phyloP scores from a whole-genome alignment of 2,329 filamentous ascomycete genomes.

The Fusarium pseudocircinatum region DNA sequence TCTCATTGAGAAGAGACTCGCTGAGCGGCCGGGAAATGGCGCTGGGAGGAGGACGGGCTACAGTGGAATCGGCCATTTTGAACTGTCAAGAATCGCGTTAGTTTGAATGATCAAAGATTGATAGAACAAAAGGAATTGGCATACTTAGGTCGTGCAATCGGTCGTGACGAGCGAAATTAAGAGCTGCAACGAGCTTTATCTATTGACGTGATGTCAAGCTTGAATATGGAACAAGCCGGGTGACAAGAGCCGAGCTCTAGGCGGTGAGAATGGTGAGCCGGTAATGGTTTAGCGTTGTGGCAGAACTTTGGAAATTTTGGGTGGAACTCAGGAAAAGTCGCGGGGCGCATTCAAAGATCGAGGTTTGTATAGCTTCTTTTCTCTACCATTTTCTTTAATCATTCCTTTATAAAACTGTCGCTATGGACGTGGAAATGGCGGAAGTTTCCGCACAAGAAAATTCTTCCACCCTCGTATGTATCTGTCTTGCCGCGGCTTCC shows the following conservation, averaged over 20 bases:
- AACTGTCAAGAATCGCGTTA: slow-evolving; percentile 32
- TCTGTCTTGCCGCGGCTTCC: neutral
- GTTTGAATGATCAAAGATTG: slow-evolving; percentile 17
- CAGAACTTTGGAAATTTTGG: slow-evolving; percentile 61
- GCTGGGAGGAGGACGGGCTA: slow-evolving; percentile 62
- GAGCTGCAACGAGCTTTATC: slow-evolving; percentile 46
- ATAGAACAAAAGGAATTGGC: slow-evolving; percentile 31
- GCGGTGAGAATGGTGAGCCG: slow-evolving; percentile 52
- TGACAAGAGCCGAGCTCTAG: slow-evolving; percentile 51
- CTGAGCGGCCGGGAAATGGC: slow-evolving; percentile 86
- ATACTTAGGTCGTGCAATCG: slow-evolving; percentile 37
- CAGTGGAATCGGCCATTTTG: slow-evolving; percentile 65
- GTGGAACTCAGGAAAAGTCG: slow-evolving; percentile 38
- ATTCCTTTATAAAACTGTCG: slow-evolving; percentile 5
- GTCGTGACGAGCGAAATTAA: slow-evolving; percentile 34
- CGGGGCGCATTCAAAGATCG: slow-evolving; percentile 35
- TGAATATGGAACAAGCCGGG: slow-evolving; percentile 49
- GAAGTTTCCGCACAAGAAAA: slow-evolving; percentile 9
- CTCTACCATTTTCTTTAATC: slow-evolving; percentile 15
- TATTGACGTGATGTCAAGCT: slow-evolving; percentile 48
- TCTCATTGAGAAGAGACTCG: slow-evolving; percentile 98
- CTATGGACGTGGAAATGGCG: slow-evolving; percentile 39
- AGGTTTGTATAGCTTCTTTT: slow-evolving; percentile 27
- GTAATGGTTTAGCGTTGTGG: slow-evolving; percentile 45
- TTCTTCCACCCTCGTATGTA: slow-evolving; percentile 27